Evolutionary conservation across 2,329 filamentous ascomycete species (phyloP).

Genomic region (Penicillium sp.): DNA sequence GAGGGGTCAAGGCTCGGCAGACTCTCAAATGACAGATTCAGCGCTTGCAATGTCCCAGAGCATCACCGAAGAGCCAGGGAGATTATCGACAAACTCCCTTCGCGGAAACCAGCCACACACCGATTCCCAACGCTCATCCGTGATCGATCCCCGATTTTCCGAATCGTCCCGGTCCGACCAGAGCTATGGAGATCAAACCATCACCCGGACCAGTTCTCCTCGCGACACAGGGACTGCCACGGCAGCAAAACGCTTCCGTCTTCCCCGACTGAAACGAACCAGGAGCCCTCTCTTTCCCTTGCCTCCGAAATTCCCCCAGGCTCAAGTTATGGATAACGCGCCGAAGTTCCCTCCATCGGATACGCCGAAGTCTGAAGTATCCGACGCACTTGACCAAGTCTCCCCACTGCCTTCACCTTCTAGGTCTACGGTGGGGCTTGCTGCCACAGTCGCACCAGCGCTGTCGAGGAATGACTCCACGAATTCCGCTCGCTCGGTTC

Average conservation of each 20-base stretch:
- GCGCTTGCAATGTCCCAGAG: slow-evolving; percentile 47
- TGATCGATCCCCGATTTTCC: slow-evolving; percentile 67
- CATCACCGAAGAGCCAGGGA: slow-evolving; percentile 63
- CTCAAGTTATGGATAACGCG: slow-evolving; percentile 15
- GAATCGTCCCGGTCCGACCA: slow-evolving; percentile 90
- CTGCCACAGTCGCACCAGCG: slow-evolving; percentile 47
- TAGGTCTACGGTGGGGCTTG: slow-evolving; percentile 53
- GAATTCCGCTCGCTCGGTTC: slow-evolving; percentile 66
- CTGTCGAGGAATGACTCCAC: slow-evolving; percentile 63
- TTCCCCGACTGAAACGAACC: slow-evolving; percentile 75
- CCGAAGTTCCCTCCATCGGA: slow-evolving; percentile 24
- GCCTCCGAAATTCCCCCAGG: slow-evolving; percentile 63
- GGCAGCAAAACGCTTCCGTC: slow-evolving; percentile 74
- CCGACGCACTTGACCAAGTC: slow-evolving; percentile 34
- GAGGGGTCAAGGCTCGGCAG: slow-evolving; percentile 28
- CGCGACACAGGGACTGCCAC: slow-evolving; percentile 60
- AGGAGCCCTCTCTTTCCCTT: slow-evolving; percentile 81
- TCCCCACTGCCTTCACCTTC: slow-evolving; percentile 52
- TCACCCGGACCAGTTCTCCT: slow-evolving; percentile 58
- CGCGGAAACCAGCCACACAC: slow-evolving; percentile 60
- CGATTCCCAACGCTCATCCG: slow-evolving; percentile 61
- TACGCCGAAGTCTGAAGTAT: slow-evolving; percentile 24
- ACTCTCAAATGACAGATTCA: slow-evolving; percentile 31
- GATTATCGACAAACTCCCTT: slow-evolving; percentile 51
- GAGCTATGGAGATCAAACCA: slow-evolving; percentile 70